Evolutionary conservation across 2,329 filamentous ascomycete genomes (phyloP).

Genomic region (Botrytis squamosa): DNA sequence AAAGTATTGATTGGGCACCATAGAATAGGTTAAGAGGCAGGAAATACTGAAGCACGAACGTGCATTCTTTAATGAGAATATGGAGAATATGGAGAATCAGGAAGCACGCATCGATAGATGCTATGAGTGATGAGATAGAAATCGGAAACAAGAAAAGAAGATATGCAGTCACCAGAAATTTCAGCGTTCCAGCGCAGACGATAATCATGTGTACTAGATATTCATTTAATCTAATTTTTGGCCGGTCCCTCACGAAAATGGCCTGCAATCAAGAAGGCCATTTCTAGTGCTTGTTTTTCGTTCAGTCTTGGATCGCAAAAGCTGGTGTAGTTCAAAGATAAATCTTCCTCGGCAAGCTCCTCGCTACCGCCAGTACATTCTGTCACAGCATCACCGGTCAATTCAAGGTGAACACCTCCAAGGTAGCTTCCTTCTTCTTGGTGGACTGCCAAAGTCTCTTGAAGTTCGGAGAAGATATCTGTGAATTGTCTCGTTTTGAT

Average conservation of each 20-base stretch:
- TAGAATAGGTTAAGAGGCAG: background rate
- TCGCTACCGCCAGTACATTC: slow-evolving; percentile 92
- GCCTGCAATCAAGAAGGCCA: slow-evolving; percentile 90
- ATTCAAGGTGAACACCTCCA: slow-evolving; percentile 89
- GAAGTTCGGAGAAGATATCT: slow-evolving; percentile 85
- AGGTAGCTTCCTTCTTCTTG: slow-evolving; percentile 80
- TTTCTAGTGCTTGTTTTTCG: slow-evolving; percentile 94
- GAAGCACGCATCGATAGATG: background rate
- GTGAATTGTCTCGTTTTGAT: slow-evolving; percentile 92
- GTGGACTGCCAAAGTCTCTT: slow-evolving; percentile 81
- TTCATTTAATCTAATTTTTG: background rate
- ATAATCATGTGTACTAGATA: background rate
- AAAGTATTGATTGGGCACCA: background rate
- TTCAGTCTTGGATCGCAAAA: slow-evolving; percentile 96
- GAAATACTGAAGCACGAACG: background rate
- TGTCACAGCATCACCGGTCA: slow-evolving; percentile 94
- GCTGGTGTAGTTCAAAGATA: slow-evolving; percentile 88
- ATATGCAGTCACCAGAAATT: background rate
- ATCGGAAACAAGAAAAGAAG: background rate
- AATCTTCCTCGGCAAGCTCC: slow-evolving; percentile 80
- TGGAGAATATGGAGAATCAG: background rate
- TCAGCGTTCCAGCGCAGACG: background rate
- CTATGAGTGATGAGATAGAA: background rate
- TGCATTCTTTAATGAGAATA: too few relatives aligned
- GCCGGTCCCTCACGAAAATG: slow-evolving; percentile 44